phyloP scores from a whole-genome alignment of 441 rosid species.

The Aleurites moluccanus region DNA sequence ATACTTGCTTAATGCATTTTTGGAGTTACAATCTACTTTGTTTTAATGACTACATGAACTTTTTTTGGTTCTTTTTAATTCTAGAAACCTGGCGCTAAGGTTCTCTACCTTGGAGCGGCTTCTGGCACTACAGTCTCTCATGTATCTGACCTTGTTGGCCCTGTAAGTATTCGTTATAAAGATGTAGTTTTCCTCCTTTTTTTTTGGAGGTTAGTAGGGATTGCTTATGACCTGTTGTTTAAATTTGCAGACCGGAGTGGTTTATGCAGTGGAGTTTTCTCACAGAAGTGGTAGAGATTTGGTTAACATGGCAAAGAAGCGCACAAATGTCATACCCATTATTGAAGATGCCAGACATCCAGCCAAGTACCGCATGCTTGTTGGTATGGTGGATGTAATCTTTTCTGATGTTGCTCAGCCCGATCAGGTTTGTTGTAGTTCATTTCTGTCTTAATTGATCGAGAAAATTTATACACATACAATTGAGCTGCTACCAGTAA shows the following conservation, averaged over 20 bases:
- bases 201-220: background rate
- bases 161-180: slow-evolving; percentile 45
- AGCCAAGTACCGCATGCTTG: slow-evolving; percentile 84
- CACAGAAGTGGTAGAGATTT: slow-evolving; percentile 93
- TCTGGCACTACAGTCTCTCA: slow-evolving; percentile 91
- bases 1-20: background rate
- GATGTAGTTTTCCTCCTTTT: too few species aligned
- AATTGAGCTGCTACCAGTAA: too few species aligned
- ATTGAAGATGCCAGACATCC: slow-evolving; percentile 97
- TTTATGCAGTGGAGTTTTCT: slow-evolving; percentile 92
- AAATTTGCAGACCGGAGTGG: slow-evolving; percentile 57
- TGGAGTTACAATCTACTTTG: background rate
- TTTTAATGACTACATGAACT: background rate
- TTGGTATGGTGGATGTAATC: slow-evolving; percentile 96
- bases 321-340: slow-evolving; percentile 81
- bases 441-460: background rate
- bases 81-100: slow-evolving; percentile 83
- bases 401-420: slow-evolving; percentile 99
- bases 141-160: slow-evolving; percentile 86
- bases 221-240: slow-evolving; percentile 14
- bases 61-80: background rate
- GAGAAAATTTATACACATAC: background rate
- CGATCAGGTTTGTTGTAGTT: slow-evolving; percentile 64
- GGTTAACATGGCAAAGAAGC: slow-evolving; percentile 95
- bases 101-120: slow-evolving; percentile 92